A percentile compares a stretch with the other conserved stretches of the same genome.
Evolutionary conservation across 1,139 yeast genomes (phyloP).

Genomic region (Yarrowia galli): DNA sequence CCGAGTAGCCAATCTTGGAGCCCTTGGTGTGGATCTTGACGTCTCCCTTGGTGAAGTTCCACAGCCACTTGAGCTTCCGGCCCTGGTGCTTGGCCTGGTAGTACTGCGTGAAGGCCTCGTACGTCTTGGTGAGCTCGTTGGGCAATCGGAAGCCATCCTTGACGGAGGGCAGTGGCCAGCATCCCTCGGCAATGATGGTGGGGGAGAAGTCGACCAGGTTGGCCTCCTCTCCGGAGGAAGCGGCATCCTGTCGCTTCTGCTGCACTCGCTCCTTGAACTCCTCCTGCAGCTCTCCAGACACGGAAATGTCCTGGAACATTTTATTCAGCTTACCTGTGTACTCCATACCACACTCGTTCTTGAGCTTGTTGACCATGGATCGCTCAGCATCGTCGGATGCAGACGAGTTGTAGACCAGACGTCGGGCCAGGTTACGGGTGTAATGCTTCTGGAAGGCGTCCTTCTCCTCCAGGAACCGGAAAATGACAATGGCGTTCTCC

Average conservation of each 20-base stretch:
- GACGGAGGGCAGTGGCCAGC: slow-evolving; percentile 80
- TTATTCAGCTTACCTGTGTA: slow-evolving; percentile 93
- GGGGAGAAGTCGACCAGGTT: slow-evolving; percentile 68
- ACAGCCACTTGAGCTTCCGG: slow-evolving; percentile 90
- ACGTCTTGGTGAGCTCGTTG: slow-evolving; percentile 66
- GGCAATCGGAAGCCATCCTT: slow-evolving; percentile 64
- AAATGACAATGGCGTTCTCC: slow-evolving; percentile 84
- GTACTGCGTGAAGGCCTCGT: slow-evolving; percentile 69
- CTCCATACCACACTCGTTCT: slow-evolving; percentile 89
- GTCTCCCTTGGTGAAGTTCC: slow-evolving; percentile 95
- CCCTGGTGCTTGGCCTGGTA: slow-evolving; percentile 84
- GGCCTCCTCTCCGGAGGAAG: slow-evolving; percentile 55
- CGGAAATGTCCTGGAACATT: slow-evolving; percentile 94
- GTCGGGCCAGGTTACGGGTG: slow-evolving; percentile 84
- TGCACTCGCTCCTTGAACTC: slow-evolving; percentile 65
- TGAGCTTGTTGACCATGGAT: slow-evolving; percentile 81
- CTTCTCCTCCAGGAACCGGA: slow-evolving; percentile 89
- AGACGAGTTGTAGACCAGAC: slow-evolving; percentile 85
- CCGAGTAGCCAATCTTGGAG: slow-evolving; percentile 72
- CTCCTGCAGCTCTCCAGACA: slow-evolving; percentile 78
- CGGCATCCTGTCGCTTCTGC: slow-evolving; percentile 42
- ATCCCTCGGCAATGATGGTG: slow-evolving; percentile 80
- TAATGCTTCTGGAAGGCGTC: slow-evolving; percentile 95
- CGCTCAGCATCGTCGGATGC: slow-evolving; percentile 88
- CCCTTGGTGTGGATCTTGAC: slow-evolving; percentile 87